Conservation (phyloP, 805 yeast species). For the Candida verbasci region DNA sequence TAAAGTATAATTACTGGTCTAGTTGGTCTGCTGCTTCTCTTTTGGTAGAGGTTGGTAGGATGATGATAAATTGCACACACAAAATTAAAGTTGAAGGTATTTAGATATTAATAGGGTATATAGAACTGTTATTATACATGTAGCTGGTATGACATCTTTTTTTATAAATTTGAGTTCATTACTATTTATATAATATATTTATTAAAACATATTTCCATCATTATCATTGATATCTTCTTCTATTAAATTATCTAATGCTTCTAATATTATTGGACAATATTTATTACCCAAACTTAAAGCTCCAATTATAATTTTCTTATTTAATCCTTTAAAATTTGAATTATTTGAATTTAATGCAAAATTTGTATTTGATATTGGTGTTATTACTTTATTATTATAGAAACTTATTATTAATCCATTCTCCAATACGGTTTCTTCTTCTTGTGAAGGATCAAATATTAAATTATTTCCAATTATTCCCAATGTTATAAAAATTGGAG, state of each 20-base stretch:
- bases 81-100: too few relatives aligned
- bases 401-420: slow-evolving; percentile 76
- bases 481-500: slow-evolving; percentile 73
- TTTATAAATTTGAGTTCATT: too few relatives aligned
- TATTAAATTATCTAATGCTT: slow-evolving; percentile 50
- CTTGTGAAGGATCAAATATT: slow-evolving; percentile 80
- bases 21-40: too few relatives aligned
- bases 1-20: too few relatives aligned
- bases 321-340: slow-evolving; percentile 52
- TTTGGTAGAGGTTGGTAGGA: too few relatives aligned
- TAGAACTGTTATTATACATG: too few relatives aligned
- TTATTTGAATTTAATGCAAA: slow-evolving; percentile 48
- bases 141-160: too few relatives aligned
- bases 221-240: slow-evolving; percentile 37
- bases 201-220: slow-evolving; percentile 21
- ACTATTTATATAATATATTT: too few relatives aligned
- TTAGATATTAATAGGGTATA: too few relatives aligned
- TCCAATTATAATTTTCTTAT: slow-evolving; percentile 41
- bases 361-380: slow-evolving; percentile 72
- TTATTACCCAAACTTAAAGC: slow-evolving; percentile 55
- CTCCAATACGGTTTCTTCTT: slow-evolving; percentile 85
- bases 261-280: slow-evolving; percentile 59
- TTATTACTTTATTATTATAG: slow-evolving; percentile 58
- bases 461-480: slow-evolving; percentile 70
- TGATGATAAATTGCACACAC: too few relatives aligned